Evolutionary conservation across 305 asterid species (phyloP), one percentile per base, ranked within the genome.

Genomic region (Fraxinus paxiana): DNA sequence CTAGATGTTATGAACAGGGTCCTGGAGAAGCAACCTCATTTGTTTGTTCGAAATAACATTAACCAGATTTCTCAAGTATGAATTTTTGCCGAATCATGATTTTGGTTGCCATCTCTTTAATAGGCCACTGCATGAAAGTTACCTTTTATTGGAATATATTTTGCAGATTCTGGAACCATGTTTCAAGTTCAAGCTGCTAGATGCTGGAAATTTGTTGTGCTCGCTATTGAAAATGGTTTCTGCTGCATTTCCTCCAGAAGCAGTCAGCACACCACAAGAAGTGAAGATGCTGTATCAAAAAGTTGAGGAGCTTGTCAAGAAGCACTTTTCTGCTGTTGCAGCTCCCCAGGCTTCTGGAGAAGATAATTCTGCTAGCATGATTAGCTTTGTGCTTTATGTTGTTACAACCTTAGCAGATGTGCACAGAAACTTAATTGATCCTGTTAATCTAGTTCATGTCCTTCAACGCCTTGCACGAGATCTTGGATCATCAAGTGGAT

Each of bases 1-100:
- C 88, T 96, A 24, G 99, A 94, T 91, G 99, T 96, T 88, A 94
- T 96, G 99, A 96, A 94, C 89, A 94, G 91, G 89, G 99, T 96
- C 84, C 87, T 96, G 84, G 99, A 94, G 86, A 94, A 96, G 88
- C 99, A 96, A 83, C 97, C 98, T 26, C 98, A 93, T 90, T 79
- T 96, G 90, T 96, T 96, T 81, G 96, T 96, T 86, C 91, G 99
- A 79, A 96, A 96, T 88, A 96, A 96, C 81, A 92, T 94, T 85
- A 89, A 80, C 90, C 98, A 96, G 88, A 93, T 96, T 78, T 91
- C 98, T 77, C 98, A 92, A 88, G 99, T 96, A 92, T 79, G 92
- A 81, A 56, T 30, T 63, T 77, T 46, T 20, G 77, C 65, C n/a
- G 59, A 72, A 75, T 80, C 56, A 3, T 77, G 74, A 26, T 69